phyloP scores from a whole-genome alignment of 1,284 basidiomycete genomes.

The Ustilago esculenta region DNA sequence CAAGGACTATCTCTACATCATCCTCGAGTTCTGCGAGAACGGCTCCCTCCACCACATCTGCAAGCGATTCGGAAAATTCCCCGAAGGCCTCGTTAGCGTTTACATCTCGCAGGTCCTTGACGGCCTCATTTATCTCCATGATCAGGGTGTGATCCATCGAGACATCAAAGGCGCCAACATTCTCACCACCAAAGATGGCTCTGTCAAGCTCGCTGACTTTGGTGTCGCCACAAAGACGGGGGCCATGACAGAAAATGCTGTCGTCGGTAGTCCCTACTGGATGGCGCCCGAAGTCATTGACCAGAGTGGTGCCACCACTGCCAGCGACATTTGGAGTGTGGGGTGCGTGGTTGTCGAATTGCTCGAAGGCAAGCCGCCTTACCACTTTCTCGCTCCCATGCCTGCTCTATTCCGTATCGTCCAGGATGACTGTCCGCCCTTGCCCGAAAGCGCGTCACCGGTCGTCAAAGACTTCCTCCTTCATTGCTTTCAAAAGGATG shows the following conservation, averaged over 20 bases:
- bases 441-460: conserved; percentile 88
- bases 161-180: conserved; percentile 70
- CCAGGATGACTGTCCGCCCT: conserved; percentile 93
- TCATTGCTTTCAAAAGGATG: conserved; percentile 98
- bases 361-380: conserved; percentile 93
- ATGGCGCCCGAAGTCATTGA: conserved; percentile 66
- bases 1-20: conserved; percentile 91
- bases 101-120: conserved; percentile 85
- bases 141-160: conserved; percentile 63
- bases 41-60: conserved; percentile 93
- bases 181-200: conserved; percentile 74
- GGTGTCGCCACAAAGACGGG: conserved; percentile 51
- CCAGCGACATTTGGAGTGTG: conserved; percentile 95
- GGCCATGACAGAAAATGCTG: conserved; percentile 68
- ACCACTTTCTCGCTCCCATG: conserved; percentile 95
- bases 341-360: conserved; percentile 97
- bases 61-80: conserved; percentile 97
- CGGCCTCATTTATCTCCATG: conserved; percentile 60
- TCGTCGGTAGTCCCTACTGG: conserved; percentile 65
- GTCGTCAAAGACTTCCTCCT: conserved; percentile 94
- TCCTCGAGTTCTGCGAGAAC: conserved; percentile 98
- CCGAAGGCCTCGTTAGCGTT: conserved; percentile 92
- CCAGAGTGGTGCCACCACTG: conserved; percentile 93
- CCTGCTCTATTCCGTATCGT: conserved; percentile 97
- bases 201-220: conserved; percentile 47